Evolutionary conservation across 202 grass and related monocot species (phyloP), one percentile per base, ranked within the genome.

Genomic region (Setaria italica): DNA sequence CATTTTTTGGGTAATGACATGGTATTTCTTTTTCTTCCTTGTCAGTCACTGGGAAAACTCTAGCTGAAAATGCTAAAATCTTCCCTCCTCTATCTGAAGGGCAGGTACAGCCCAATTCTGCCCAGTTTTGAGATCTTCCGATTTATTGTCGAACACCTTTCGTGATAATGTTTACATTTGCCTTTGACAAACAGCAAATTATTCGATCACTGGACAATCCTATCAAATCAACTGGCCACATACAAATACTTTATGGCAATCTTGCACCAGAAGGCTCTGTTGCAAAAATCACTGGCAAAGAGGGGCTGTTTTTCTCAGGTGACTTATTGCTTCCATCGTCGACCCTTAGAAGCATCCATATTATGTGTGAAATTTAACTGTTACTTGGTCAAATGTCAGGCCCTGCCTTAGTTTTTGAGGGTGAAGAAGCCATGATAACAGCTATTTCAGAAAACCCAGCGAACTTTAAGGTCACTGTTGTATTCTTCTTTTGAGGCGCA

Each of bases 231-330:
- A 99, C 93, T 70, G 96, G 96, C 30, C 96, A 99, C 74, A 91
- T 99, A 82, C 96, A 99, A 86, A 94, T 99, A 94, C 96, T 99
- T 82, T 99, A 94, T 77, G 96, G 96, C 12, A 99, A 99, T 85
- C 86, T 99, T 92, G 96, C 96, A 81, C 93, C 96, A 39, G 93
- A 95, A 64, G 96, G 96, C 78, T 99, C 96, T 69, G 96, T 99
- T 46, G 96, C 96, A 80, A 99, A 99, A 94, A 99, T 99, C 81
- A 99, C 96, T 62, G 96, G 96, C 81, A 99, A 99, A 94, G 96
- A 99, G 88, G 96, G 96, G 49, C 49, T 99, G 57, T 99, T 92
- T 86, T 99, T 99, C 88, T 95, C 93, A 84, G 96, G 96, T 98
- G 77, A 32, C 68, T 87, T 72, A 33, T 81, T 84, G 3, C 70